Evolutionary conservation across 2,329 filamentous ascomycete genomes (phyloP), one percentile per base, ranked within the genome.

Genomic region (Herpomyces periplanetae): DNA sequence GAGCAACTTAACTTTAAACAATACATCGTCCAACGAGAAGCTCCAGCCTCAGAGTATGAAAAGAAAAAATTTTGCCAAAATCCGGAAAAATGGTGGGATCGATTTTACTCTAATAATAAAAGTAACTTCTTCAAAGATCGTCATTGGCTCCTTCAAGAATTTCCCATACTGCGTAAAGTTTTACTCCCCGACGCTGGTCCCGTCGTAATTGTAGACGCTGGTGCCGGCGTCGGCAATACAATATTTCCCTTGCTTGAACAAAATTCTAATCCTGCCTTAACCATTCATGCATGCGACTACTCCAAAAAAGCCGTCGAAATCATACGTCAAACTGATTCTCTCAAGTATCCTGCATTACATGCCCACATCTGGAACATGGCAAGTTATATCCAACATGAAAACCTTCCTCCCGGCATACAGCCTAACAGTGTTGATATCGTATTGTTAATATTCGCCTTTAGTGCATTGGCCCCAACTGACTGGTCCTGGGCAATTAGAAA

Each of bases 81-180:
- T 27, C 80, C 80, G 1, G 73, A 68, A 25, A 85, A 71, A 38
- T 91, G 71, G 68, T 96, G 80, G 80, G 80, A 96, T 33, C 44
- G 64, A 21, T 96, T 96, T 42, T 96, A 96, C 47, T 73, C 80
- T 41, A 87, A 91, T 43, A 91, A 96, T 40, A 66, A 65, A 9
- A 54, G 61, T 31, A 91, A 91, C 34, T 96, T 96, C 42, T 96
- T 96, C 55, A 96, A 96, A 42, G 65, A 96, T 35, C 55, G 80
- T 26, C 91, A 91, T 37, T 96, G 80, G 80, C 44, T 96, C 13
- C 62, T 64, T 27, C 75, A 91, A 37, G 80, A 96, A 37, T 96
- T 96, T 27, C 80, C 80, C 0, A 44, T 91, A 3, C 44, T 96
- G n/a, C 53, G 49, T 10, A 51, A 65, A 22, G 49, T 87, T 19